Conservation (phyloP, 306 rosid genomes). For the Hippophae tibetana region DNA sequence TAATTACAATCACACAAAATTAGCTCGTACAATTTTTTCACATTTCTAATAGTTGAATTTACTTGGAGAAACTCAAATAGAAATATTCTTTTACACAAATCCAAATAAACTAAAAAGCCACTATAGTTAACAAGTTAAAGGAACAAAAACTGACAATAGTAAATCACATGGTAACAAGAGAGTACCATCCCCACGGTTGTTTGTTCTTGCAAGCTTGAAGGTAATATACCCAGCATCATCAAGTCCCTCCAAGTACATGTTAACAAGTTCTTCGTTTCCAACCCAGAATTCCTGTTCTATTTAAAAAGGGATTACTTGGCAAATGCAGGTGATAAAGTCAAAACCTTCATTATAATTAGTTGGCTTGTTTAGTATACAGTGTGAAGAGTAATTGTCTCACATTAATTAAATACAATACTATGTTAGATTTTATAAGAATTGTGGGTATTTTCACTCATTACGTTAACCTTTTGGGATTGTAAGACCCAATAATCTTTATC, state of each 20-base stretch:
- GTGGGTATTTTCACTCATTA: too few relatives aligned
- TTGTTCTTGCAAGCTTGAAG: constrained; percentile 80
- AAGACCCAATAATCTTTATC: too few relatives aligned
- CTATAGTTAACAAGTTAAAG: not conserved
- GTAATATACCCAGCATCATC: constrained; percentile 66
- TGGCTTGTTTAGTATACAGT: not conserved
- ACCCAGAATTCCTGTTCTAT: constrained; percentile 81
- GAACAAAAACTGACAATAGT: not conserved
- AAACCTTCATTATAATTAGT: not conserved
- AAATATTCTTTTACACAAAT: too few relatives aligned
- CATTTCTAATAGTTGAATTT: too few relatives aligned
- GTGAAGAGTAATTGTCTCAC: too few relatives aligned
- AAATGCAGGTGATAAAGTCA: not conserved
- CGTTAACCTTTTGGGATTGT: too few relatives aligned
- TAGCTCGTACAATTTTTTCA: too few relatives aligned
- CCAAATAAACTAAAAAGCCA: not conserved
- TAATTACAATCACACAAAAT: too few relatives aligned
- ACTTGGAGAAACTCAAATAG: too few relatives aligned
- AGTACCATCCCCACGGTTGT: constrained; percentile 92
- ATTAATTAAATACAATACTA: not conserved
- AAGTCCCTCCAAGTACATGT: constrained; percentile 61
- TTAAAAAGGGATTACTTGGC: constrained; percentile 3
- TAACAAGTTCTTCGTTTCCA: constrained; percentile 82
- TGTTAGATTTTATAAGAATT: too few relatives aligned
- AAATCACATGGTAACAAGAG: not conserved